phyloP scores from a whole-genome alignment of 225 moss, liverwort and hornwort species.

The Pseudoscleropodium purum region DNA sequence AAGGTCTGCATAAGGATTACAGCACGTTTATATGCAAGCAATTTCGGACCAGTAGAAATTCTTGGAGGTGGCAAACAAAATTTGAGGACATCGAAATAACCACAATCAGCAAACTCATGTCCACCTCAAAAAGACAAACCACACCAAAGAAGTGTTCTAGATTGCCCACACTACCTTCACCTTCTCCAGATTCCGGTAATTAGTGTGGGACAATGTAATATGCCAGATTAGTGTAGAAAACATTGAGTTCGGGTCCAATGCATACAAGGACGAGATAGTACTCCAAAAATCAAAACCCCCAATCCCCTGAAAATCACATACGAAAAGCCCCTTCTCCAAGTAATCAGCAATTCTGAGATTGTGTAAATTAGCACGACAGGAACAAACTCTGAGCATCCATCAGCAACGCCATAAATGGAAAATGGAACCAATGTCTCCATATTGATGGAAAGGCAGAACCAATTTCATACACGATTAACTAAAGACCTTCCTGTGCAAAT shows the following conservation, averaged over 20 bases:
- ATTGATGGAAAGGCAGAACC: not conserved
- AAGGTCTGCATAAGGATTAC: not conserved
- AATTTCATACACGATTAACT: not conserved
- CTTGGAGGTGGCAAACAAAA: not conserved
- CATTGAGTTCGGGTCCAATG: not conserved
- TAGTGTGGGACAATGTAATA: not conserved
- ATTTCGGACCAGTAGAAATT: not conserved
- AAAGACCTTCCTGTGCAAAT: not conserved
- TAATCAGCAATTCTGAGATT: not conserved
- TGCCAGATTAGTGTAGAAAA: not conserved
- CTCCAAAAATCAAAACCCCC: not conserved
- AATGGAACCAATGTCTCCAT: not conserved
- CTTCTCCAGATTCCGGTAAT: not conserved
- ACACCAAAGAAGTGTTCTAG: not conserved
- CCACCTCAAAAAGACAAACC: not conserved
- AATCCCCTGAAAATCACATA: not conserved
- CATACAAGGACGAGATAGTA: not conserved
- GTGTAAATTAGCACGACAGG: not conserved
- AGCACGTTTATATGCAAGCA: not conserved
- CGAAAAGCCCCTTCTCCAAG: not conserved
- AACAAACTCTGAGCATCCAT: not conserved
- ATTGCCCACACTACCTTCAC: not conserved
- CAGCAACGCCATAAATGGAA: not conserved
- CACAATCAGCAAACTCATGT: not conserved
- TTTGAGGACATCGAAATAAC: not conserved